A percentile compares a stretch with the other conserved stretches of the same genome.
Evolutionary conservation across 2,329 filamentous ascomycete species (phyloP).

Genomic region (Diplodia sapinea): DNA sequence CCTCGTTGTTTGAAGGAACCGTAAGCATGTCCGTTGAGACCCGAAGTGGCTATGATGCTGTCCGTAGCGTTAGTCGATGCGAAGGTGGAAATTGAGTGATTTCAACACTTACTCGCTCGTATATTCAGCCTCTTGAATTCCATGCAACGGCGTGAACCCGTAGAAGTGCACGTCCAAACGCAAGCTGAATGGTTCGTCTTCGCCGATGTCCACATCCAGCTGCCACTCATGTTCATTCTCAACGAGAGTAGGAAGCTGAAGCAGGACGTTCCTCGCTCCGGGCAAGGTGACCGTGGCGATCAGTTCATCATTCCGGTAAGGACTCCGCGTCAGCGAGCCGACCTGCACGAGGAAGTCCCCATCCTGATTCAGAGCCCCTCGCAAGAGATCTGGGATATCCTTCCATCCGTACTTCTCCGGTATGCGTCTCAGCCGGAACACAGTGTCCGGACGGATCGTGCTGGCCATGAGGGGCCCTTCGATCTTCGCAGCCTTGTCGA

Average conservation of each 20-base stretch:
- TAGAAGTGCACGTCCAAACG: not conserved
- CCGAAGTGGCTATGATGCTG: not conserved
- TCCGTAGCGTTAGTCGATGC: not conserved
- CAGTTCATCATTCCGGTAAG: not conserved
- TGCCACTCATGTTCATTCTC: not conserved
- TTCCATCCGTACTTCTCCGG: not conserved
- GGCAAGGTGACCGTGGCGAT: not conserved
- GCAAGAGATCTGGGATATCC: not conserved
- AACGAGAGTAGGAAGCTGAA: too few species aligned
- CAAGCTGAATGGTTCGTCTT: not conserved
- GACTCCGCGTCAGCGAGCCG: not conserved
- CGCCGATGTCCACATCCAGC: too few species aligned
- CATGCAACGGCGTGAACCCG: not conserved
- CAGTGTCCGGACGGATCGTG: not conserved
- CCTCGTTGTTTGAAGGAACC: not conserved
- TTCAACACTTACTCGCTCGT: not conserved
- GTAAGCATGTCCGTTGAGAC: not conserved
- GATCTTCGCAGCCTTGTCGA: not conserved
- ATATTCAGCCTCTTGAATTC: not conserved
- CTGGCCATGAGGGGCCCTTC: not conserved
- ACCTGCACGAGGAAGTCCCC: not conserved
- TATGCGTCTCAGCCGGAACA: not conserved
- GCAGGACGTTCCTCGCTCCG: not conserved
- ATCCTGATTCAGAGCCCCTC: not conserved
- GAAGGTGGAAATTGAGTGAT: too few species aligned